phyloP scores from a whole-genome alignment of 306 rosid genomes.

The cucumber (Cucumis sativus) region DNA sequence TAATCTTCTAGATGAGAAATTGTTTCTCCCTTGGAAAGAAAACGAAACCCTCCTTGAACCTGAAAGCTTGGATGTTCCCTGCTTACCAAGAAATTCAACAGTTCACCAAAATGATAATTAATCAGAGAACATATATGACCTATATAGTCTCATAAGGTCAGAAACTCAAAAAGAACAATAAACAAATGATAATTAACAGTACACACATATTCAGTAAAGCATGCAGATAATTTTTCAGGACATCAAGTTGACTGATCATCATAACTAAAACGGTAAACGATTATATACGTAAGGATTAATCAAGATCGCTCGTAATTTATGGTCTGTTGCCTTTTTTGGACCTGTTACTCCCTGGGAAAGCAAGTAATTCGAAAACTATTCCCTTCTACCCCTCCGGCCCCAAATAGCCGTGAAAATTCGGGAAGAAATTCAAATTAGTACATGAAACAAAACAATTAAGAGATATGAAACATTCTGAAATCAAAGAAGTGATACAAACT shows the following conservation, averaged over 20 bases:
- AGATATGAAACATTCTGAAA: neutral
- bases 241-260: neutral
- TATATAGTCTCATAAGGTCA: neutral
- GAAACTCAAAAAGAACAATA: neutral
- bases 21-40: slow-evolving; percentile 28
- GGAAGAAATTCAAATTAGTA: neutral
- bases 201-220: neutral
- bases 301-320: neutral
- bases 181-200: neutral
- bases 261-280: neutral
- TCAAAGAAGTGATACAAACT: neutral
- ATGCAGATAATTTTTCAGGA: neutral
- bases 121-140: neutral
- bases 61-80: slow-evolving; percentile 21
- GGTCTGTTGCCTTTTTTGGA: neutral
- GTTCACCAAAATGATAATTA: neutral
- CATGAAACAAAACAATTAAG: neutral
- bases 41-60: slow-evolving; percentile 16
- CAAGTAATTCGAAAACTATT: neutral
- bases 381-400: neutral
- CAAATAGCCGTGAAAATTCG: neutral
- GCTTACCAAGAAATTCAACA: slow-evolving; percentile 11
- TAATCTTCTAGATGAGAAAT: slow-evolving; percentile 21
- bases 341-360: neutral
- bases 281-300: neutral